Base-by-base conservation (phyloP, 306 rosid species). In the Crataegus laevigata region DNA sequence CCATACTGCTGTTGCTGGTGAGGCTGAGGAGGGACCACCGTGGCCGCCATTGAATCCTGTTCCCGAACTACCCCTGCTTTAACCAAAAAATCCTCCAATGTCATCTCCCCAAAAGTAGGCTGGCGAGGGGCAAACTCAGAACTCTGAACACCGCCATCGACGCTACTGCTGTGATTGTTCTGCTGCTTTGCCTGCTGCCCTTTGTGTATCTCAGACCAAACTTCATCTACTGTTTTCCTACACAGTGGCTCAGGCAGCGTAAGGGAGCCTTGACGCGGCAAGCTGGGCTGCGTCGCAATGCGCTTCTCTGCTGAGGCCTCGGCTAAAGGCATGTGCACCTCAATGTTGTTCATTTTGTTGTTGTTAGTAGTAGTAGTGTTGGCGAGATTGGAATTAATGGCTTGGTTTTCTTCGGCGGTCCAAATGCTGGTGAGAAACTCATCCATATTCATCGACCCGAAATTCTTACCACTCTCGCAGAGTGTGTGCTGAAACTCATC, bases 361-460 rank as follows among this genome's bases (percentile, higher is more conserved):
- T 25, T 22, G 65, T 28, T 38, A 66, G 43, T 26, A 69, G 38
- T 52, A 40, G 30, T n/a, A 30, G n/a, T 21, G 51, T 38, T 15
- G 36, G 14, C 2, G 67, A 19, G 21, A 73, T 34, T 65, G 52
- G 73, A 40, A 64, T 75, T 82, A 30, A 68, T 52, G 70, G 82
- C 89, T 59, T 88, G 94, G 68, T 87, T 87, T 57, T 94, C 97
- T 77, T 94, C 97, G 0, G 97, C 97, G 6, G 80, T 94, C 98
- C 98, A 94, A 3, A 94, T 89, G 76, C 96, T 90, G 30, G 79
- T 89, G 50, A 94, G 92, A 59, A 94, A 91, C 87, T 91, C 98
- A 69, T 94, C 98, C 98, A 94, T 94, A 86, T 94, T 94, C 96
- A 94, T 94, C 26, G 96, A 91, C 3, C 97, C 97, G 3, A 94